Base-by-base conservation (phyloP, 441 rosid genomes). In the Euphorbia celastroides region DNA sequence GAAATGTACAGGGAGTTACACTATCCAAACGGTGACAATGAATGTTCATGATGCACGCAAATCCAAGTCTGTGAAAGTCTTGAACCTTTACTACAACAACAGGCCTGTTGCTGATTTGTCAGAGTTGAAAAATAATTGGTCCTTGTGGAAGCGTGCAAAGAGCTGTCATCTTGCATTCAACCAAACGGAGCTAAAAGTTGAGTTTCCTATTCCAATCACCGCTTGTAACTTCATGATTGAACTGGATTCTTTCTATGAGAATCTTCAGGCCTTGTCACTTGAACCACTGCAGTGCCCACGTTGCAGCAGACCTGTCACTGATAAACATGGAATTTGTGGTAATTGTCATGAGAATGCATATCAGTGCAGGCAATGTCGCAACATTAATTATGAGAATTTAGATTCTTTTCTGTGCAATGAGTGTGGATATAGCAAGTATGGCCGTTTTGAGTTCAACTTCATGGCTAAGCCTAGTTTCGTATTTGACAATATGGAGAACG, bases 171-270 rank as follows among this genome's bases (percentile, higher is more conserved):
- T 96, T 80, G 82, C 96, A 70, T 93, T 94, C 75, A 96, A 94
- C 87, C 99, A 94, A 81, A 94, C 90, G 46, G 99, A 96, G 79
- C 86, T 96, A 63, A 96, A 96, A 82, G 98, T 96, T 76, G 99
- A 94, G 71, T 94, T 96, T 74, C 97, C 98, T 64, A 93, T 94
- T 79, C 99, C 99, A 73, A 94, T 96, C 63, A 96, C 98, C 77
- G 98, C 99, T 59, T 96, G 99, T 68, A 96, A 96, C 82, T 93
- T 96, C 83, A 94, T 96, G 99, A 94, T 96, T 77, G 99, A 96
- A 81, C 80, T 96, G 76, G 99, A 96, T 88, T 96, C 99, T 54
- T 96, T 96, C 82, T 92, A 94, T 83, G 99, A 96, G 76, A 96
- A 96, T 86, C 98, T 96, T 80, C 99, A 96, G 82, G 99, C 99